Conservation (phyloP, 106 monocot genomes). For the Narthecium ossifragum region DNA sequence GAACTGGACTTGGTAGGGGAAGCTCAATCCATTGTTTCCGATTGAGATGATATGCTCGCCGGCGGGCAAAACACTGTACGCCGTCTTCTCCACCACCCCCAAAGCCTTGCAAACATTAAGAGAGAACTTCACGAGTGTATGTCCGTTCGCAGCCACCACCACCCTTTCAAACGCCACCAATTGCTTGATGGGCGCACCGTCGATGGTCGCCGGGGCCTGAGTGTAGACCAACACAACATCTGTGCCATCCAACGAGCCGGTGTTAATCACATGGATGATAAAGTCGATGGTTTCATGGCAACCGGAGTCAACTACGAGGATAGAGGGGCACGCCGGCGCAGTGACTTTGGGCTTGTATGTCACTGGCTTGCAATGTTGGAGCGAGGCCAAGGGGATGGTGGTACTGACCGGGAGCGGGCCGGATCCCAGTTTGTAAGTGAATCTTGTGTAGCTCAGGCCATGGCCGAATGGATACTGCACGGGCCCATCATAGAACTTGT, state of each 20-base stretch:
- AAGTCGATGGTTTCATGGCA: neutral
- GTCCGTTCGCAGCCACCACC: neutral
- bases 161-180: slow-evolving; percentile 8
- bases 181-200: slow-evolving; percentile 7
- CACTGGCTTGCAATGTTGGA: neutral
- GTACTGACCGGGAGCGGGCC: neutral
- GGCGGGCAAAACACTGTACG: slow-evolving; percentile 4
- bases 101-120: slow-evolving; percentile 8
- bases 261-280: slow-evolving; percentile 2
- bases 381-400: neutral
- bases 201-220: neutral
- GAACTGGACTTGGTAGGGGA: too few relatives aligned
- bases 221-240: slow-evolving; percentile 6
- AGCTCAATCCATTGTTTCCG: neutral
- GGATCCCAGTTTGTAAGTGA: slow-evolving; percentile 5
- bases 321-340: neutral
- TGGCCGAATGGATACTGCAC: slow-evolving; percentile 9
- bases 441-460: slow-evolving; percentile 13
- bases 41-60: slow-evolving; percentile 3
- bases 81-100: slow-evolving; percentile 4
- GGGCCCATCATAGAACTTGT: slow-evolving; percentile 13
- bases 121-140: neutral
- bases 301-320: neutral
- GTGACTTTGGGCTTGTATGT: neutral
- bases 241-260: neutral